Evolutionary conservation across 106 monocot species (phyloP).

Genomic region (Gastrodia elata): DNA sequence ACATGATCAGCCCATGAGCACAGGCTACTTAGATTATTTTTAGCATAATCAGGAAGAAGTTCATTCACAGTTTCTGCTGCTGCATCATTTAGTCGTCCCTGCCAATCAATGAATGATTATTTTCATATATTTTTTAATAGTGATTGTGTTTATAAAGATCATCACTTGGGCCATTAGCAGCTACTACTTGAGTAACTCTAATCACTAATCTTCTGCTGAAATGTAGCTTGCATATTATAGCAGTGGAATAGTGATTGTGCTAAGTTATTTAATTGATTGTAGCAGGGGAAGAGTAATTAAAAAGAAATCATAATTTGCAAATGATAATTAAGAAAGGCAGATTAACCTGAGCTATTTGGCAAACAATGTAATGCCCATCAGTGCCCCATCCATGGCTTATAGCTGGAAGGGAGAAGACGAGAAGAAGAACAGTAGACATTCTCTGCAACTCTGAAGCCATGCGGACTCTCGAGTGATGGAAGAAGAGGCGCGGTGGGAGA

Average conservation of each 20-base stretch:
- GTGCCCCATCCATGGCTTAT: constrained; percentile 37
- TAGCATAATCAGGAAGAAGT: constrained; percentile 38
- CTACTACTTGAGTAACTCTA: too few relatives aligned
- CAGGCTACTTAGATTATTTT: constrained; percentile 35
- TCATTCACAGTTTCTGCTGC: constrained; percentile 31
- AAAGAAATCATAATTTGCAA: too few relatives aligned
- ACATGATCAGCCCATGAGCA: constrained; percentile 58
- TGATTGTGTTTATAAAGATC: neutral
- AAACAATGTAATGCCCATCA: constrained; percentile 47
- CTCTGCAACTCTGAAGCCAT: constrained; percentile 1
- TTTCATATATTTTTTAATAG: neutral
- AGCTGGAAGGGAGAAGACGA: constrained; percentile 18
- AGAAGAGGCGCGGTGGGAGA: neutral
- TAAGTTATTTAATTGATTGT: too few relatives aligned
- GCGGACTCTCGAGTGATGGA: neutral
- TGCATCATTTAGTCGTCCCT: constrained; percentile 28
- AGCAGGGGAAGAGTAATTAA: too few relatives aligned
- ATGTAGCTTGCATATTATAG: too few relatives aligned
- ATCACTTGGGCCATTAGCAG: too few relatives aligned
- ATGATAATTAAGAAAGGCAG: too few relatives aligned
- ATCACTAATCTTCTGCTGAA: too few relatives aligned
- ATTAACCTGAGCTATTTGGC: constrained; percentile 48
- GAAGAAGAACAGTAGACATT: neutral
- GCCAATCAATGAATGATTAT: neutral
- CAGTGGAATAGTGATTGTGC: too few relatives aligned